Base-by-base conservation (phyloP, 352 stramenopile genomes). In the Phytophthora multivora region DNA sequence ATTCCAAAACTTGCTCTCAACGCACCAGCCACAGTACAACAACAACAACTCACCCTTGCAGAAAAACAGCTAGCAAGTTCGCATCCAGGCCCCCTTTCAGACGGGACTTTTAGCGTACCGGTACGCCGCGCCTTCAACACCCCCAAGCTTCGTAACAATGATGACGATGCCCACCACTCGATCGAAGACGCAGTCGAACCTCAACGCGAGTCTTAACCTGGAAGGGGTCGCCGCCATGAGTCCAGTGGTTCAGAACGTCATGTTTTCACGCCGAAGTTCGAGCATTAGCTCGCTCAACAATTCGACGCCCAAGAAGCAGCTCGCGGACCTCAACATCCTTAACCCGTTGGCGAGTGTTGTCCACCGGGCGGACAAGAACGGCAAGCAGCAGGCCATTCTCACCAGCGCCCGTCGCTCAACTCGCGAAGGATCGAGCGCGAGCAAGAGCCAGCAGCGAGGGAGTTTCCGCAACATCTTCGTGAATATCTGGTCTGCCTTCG, bases 401-500 rank as follows among this genome's bases (percentile, higher is more conserved):
- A 35, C 56, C n/a, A 47, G 50, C 26, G 46, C 35, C 40, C 66
- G 73, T 11, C 76, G 70, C 12, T 18, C 59, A 11, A 21, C 48
- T n/a, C 30, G 48, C 48, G 51, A 80, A n/a, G 71, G 72, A 25
- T 76, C 69, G 1, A 52, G 63, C 0, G 4, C 45, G 9, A 63
- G 48, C 35, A 49, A 26, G 9, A 66, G 6, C 9, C 45, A 51
- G 26, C 26, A 77, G 13, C 75, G 80, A 55, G 78, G 77, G 3
- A 87, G 70, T 58, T 78, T 90, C 59, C 68, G 77, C 45, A 86
- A 85, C 51, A 64, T 91, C 7, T 86, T 91, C 66, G 62, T 77
- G 13, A 90, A 88, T 45, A 83, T 93, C 58, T 90, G 77, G 69
- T 86, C 78, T 23, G 76, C 71, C 19, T 52, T 91, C 0, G 75